These are phyloP conservation scores for Cordyceps tenuipes DNA, from an alignment of 2,329 filamentous ascomycete genomes.

Conservation along the genomic window DNA sequence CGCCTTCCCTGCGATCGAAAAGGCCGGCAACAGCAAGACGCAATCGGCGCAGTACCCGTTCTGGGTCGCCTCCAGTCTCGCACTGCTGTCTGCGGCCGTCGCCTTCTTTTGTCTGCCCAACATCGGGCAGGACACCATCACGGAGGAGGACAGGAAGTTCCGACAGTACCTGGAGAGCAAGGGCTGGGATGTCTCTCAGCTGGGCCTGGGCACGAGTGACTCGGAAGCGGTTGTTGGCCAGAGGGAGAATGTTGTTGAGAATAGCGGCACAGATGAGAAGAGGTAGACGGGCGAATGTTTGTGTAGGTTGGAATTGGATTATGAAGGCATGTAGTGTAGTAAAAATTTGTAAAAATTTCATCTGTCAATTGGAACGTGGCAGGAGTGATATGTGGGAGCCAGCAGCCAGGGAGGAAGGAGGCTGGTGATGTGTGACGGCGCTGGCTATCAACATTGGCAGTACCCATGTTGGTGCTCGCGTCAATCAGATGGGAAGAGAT, in stretches of 20 bases:
- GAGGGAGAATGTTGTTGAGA: background rate
- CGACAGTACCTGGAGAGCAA: conserved; percentile 61
- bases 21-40: conserved; percentile 45
- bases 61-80: conserved; percentile 72
- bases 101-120: conserved; percentile 60
- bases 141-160: conserved; percentile 67
- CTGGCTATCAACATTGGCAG: no score
- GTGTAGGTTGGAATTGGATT: background rate
- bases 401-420: no score
- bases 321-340: background rate
- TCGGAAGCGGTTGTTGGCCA: background rate
- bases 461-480: no score
- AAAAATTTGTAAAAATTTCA: no score
- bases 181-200: conserved; percentile 63
- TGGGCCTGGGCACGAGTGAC: conserved; percentile 34
- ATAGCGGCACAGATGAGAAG: background rate
- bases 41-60: conserved; percentile 77
- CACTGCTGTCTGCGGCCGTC: conserved; percentile 59
- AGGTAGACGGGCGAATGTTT: background rate
- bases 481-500: no score
- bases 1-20: conserved; percentile 66
- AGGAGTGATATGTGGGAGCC: no score
- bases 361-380: no score
- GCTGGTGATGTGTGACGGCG: no score
- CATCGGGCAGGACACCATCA: conserved; percentile 80